phyloP scores from a whole-genome alignment of 2,329 filamentous ascomycete genomes.

The Monosporascus cannonballus region DNA sequence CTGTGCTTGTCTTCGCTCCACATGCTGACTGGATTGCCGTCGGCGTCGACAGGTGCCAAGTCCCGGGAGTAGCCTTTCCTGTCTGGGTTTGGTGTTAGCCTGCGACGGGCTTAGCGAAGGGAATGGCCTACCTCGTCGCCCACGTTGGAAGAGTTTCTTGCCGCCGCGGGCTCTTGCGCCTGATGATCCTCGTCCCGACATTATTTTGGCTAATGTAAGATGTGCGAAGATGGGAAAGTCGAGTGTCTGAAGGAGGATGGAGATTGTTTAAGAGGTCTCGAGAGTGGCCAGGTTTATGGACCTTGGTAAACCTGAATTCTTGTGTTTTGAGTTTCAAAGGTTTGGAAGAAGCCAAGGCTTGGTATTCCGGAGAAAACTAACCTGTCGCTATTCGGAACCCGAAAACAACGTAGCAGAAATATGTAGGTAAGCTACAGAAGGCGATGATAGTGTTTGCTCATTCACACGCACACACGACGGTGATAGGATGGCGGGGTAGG shows the following conservation, averaged over 20 bases:
- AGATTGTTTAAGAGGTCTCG: constrained; percentile 2
- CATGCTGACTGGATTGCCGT: constrained; percentile 85
- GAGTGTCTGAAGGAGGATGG: constrained; percentile 2
- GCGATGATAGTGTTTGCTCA: not conserved
- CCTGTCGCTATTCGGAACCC: too few relatives aligned
- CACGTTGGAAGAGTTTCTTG: constrained; percentile 92
- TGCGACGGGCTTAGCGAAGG: not conserved
- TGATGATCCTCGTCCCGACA: constrained; percentile 39
- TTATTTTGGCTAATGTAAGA: constrained; percentile 8
- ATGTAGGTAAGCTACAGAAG: too few relatives aligned
- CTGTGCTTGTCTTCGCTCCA: constrained; percentile 60
- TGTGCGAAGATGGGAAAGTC: constrained; percentile 1
- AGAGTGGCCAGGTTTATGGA: too few relatives aligned
- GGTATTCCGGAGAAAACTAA: too few relatives aligned
- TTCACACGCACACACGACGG: not conserved
- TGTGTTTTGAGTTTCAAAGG: too few relatives aligned
- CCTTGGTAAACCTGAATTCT: too few relatives aligned
- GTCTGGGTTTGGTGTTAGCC: constrained; percentile 43
- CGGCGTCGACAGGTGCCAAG: constrained; percentile 78
- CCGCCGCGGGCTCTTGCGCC: constrained; percentile 62
- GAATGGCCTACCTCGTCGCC: constrained; percentile 69
- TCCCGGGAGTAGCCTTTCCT: constrained; percentile 95
- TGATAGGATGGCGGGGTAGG: not conserved
- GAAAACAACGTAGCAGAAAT: too few relatives aligned
- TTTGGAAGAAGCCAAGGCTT: too few relatives aligned